Evolutionary conservation across 2,329 filamentous ascomycete genomes (phyloP), one percentile per base, ranked within the genome.

Genomic region (Pyrenochaeta sp.): DNA sequence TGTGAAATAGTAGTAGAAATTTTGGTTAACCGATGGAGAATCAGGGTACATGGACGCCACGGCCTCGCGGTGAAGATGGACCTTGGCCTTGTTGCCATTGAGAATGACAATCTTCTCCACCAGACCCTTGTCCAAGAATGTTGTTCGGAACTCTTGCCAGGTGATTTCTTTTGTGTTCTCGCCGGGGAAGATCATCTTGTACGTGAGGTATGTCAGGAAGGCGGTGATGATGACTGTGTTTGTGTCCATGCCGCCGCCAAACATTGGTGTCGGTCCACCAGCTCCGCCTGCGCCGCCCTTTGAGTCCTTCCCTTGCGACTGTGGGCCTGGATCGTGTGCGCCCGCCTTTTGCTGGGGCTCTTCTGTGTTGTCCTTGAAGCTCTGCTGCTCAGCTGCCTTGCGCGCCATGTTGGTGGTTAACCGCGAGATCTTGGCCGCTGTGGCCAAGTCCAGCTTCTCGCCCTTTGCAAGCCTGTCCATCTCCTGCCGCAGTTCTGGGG

Each of bases 141-240:
- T 95, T 65, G 87, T 93, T 59, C 91, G 84, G 79, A 99, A 91
- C 78, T 99, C 95, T 78, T 99, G 93, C 91, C 92, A 99, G 49
- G 95, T 98, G 54, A 99, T 97, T 73, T 99, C 94, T 69, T 87
- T 82, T 49, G 80, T 82, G 58, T 82, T 83, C 59, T 90, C 87
- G 17, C 84, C 83, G 3, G 88, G 88, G 53, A 91, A 83, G 51
- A 94, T 78, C 60, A 85, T 81, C 50, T 83, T 80, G 75, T 71
- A 74, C 42, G 87, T 72, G 49, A 90, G 79, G 69, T 87, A 90
- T 10, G 85, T 79, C 30, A 88, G 75, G 63, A 90, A 82, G 15
- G 83, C 77, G 27, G 83, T 82, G 41, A 88, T 78, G 29, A 89
- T 63, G 58, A 84, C 79, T 18, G 82, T 84, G 51, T 80, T 80